Evolutionary conservation across 805 yeast genomes (phyloP), one percentile per base, ranked within the genome.

Genomic region (Wickerhamiella kurtzmanii): DNA sequence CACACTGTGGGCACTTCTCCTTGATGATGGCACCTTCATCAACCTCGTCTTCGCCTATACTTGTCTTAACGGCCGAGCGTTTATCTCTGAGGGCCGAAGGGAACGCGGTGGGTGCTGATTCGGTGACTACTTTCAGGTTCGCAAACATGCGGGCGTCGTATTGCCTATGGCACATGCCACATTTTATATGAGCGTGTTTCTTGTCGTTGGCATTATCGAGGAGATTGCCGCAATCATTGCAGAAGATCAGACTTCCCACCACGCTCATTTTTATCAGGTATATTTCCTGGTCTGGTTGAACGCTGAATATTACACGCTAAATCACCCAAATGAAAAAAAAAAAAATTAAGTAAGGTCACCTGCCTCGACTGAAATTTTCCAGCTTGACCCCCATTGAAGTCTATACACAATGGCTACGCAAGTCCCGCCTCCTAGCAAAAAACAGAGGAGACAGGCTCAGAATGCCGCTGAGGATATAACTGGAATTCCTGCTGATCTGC

Each of bases 1-100:
- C 96, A 76, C 98, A 92, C 65, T 88, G 79, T n/a, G 97, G 97
- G 72, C 99, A 92, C 61, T 83, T 88, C 65, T 92, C 99, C 64
- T 88, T 83, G 64, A 92, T 92, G 11, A 94, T 82, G 37, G 98
- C 98, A 53, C 97, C 98, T 50, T 87, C 96, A 50, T 80, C 94
- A 41, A 84, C 66, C 55, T 89, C 96, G 52, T 77, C 77, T 22
- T 75, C 75, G 59, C 76, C 77, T 61, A 88, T 71, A 1, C 79
- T 65, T 0, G 97, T 88, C 67, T 92, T 89, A 41, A 92, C 98
- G 2, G 84, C 83, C 4, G 97, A 87, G 55, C 83, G 74, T 61
- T 88, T 86, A 55, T 85, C 71, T 56, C 78, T 77, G 51, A 92
- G 68, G 3, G 79, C 65, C 8, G 96, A 87, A 21, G 97, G 97